Evolutionary conservation across 768 basidiomycete genomes (phyloP).

Genomic region (Phylloporus sp.): DNA sequence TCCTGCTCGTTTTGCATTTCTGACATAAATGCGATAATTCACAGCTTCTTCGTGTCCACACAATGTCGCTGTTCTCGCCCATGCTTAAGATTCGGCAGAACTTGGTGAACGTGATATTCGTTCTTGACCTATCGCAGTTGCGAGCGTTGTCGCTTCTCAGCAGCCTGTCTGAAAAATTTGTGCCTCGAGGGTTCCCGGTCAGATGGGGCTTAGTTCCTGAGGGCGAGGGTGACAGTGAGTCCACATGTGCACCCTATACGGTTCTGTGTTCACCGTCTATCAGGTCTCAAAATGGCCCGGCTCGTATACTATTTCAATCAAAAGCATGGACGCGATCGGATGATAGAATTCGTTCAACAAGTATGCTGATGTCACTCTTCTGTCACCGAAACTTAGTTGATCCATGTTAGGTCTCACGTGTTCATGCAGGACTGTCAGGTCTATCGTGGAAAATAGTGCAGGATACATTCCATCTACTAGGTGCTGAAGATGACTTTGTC

Average conservation of each 20-base stretch:
- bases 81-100: slow-evolving; percentile 74
- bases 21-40: slow-evolving; percentile 1
- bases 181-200: slow-evolving; percentile 68
- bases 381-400: slow-evolving; percentile 1
- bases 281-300: slow-evolving; percentile 66
- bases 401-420: slow-evolving; percentile 35
- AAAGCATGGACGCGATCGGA: slow-evolving; percentile 55
- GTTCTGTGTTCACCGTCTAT: background rate
- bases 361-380: slow-evolving; percentile 30
- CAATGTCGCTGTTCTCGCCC: slow-evolving; percentile 63
- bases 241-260: background rate
- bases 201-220: slow-evolving; percentile 84
- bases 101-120: slow-evolving; percentile 76
- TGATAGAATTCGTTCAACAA: slow-evolving; percentile 55
- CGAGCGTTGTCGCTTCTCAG: slow-evolving; percentile 58
- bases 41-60: slow-evolving; percentile 26
- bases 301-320: slow-evolving; percentile 64
- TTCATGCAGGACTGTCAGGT: slow-evolving; percentile 28
- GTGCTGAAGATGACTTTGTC: slow-evolving; percentile 35
- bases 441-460: slow-evolving; percentile 43
- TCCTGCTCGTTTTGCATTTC: background rate
- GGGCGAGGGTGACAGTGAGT: slow-evolving; percentile 38
- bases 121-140: slow-evolving; percentile 71
- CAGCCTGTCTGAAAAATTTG: slow-evolving; percentile 60
- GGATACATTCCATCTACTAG: slow-evolving; percentile 36